phyloP scores from a whole-genome alignment of 495 filamentous ascomycete genomes.

The Podospora australis region DNA sequence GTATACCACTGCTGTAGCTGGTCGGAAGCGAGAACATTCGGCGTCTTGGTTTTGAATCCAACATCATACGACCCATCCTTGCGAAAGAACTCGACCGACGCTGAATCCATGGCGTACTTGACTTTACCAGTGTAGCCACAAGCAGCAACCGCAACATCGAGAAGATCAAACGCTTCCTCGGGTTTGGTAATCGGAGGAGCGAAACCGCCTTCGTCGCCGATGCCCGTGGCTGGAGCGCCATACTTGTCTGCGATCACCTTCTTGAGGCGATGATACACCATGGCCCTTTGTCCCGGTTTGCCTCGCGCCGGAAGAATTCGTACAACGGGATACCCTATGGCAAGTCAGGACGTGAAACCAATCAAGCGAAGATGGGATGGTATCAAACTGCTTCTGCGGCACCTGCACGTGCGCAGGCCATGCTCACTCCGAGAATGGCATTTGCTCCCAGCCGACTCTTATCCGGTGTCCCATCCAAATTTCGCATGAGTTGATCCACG shows the following conservation, averaged over 20 bases:
- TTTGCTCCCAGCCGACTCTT: slow-evolving; percentile 98
- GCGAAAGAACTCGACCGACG: slow-evolving; percentile 99
- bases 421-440: slow-evolving; percentile 90
- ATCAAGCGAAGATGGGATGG: no score
- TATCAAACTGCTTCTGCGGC: no score
- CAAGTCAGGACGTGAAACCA: no score
- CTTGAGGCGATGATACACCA: slow-evolving; percentile 98
- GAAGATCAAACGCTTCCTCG: slow-evolving; percentile 93
- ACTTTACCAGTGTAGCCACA: slow-evolving; percentile 92
- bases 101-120: slow-evolving; percentile 97
- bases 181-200: no score
- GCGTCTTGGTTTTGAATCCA: slow-evolving; percentile 98
- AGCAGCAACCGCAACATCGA: slow-evolving; percentile 85
- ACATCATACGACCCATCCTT: slow-evolving; percentile 94
- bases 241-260: slow-evolving; percentile 97
- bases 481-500: slow-evolving; percentile 91
- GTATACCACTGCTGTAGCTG: slow-evolving; percentile 92
- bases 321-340: slow-evolving; percentile 96
- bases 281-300: slow-evolving; percentile 96
- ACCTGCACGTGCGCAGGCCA: slow-evolving; percentile 95
- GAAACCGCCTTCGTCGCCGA: no score
- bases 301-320: slow-evolving; percentile 83
- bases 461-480: slow-evolving; percentile 91
- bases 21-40: slow-evolving; percentile 98
- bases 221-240: slow-evolving; percentile 94